Evolutionary conservation across 495 filamentous ascomycete species (phyloP), one percentile per base, ranked within the genome.

Genomic region (Talaromyces adpressus): DNA sequence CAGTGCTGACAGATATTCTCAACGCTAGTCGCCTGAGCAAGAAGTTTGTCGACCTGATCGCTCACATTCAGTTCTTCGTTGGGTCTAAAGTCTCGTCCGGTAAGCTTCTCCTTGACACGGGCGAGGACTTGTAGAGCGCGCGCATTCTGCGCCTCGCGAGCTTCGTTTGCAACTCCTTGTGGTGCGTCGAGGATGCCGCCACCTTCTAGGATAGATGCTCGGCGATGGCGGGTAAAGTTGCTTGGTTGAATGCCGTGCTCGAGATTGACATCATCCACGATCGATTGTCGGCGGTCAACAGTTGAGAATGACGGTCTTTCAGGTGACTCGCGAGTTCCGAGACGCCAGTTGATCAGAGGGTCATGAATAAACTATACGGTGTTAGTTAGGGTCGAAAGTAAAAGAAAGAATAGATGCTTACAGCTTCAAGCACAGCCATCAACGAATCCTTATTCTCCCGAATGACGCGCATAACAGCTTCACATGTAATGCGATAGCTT

Each of bases 1-100:
- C 97, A 99, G 78, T 98, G 94, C 78, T 97, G 94, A 71, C 95
- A 98, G 63, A 99, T 81, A 76, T 98, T 98, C 81, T 98, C 95
- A 53, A 97, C 80, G 68, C 91, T 97, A 6, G 94, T 98, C 20
- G 95, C 95, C 76, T 99, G 93, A 36, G 87, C 87, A 64, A 98
- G 89, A 68, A 98, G 76, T 75, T 93, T 93, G 71, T 96, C 92
- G 2, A 99, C 95, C 73, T 98, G 95, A 41, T 87, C 84, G 18
- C 89, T 87, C n/a, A 95, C 86, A 59, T 84, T 87, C 62, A 99
- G 81, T 75, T 97, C 94, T 65, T 93, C 91, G 41, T 67, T 71
- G 6, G 73, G 75, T 69, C 79, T 82, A 74, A 89, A 89, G 69
- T 89, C 87, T 12, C 79, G 70, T 23, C 87, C 87, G 4, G 92